Evolutionary conservation across 2,329 filamentous ascomycete species (phyloP).

Genomic region (Teratosphaeria pseudoeucalypti): DNA sequence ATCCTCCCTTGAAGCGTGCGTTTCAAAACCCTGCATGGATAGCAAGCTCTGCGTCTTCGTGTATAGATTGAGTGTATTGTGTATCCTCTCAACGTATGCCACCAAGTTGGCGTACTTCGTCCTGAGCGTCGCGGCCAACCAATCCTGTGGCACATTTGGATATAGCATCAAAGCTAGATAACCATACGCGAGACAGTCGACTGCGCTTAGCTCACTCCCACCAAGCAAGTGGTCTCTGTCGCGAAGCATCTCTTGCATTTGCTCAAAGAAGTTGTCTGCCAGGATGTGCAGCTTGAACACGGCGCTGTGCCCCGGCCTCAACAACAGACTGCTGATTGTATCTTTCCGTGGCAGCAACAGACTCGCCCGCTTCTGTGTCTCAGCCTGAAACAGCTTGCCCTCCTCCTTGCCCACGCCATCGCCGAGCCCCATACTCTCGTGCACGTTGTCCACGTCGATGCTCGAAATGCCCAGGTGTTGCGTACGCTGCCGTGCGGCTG

Average conservation of each 20-base stretch:
- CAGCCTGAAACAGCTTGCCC: conserved; percentile 17
- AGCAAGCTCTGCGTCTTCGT: conserved; percentile 17
- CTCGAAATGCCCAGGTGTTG: conserved; percentile 37
- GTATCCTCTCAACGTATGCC: conserved; percentile 29
- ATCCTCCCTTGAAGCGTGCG: conserved; percentile 2
- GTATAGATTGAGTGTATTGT: conserved; percentile 11
- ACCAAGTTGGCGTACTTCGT: conserved; percentile 34
- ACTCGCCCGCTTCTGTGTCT: conserved; percentile 31
- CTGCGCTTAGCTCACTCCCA: conserved; percentile 43
- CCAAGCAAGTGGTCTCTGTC: conserved; percentile 24
- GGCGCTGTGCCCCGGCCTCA: conserved; percentile 56
- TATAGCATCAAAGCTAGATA: conserved; percentile 67
- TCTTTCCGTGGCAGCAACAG: conserved; percentile 44
- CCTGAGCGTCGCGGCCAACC: conserved; percentile 49
- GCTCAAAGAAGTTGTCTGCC: conserved; percentile 59
- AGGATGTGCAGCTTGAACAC: conserved; percentile 68
- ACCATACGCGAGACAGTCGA: conserved; percentile 73
- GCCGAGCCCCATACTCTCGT: conserved; percentile 25
- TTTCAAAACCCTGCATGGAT: conserved; percentile 5
- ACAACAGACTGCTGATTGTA: conserved; percentile 52
- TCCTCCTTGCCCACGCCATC: conserved; percentile 22
- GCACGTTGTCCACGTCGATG: conserved; percentile 34
- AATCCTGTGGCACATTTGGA: conserved; percentile 50
- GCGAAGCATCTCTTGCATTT: conserved; percentile 54
- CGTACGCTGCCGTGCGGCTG: conserved; percentile 59